Conservation (phyloP, 2,329 filamentous ascomycete genomes). For the Xylaria sp. region DNA sequence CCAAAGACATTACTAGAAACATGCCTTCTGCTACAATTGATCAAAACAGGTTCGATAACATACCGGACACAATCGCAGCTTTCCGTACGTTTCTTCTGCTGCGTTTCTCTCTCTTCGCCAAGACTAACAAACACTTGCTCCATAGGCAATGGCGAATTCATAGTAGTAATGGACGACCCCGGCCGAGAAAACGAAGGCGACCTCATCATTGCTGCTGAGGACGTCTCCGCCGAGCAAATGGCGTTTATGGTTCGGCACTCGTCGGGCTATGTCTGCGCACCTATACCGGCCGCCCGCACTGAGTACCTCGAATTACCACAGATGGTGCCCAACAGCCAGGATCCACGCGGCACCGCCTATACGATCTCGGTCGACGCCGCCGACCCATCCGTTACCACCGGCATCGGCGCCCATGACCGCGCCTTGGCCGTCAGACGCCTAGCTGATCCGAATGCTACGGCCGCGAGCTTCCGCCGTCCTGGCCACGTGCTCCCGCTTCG, state of each 20-base stretch:
- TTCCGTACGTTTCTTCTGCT: constrained; percentile 62
- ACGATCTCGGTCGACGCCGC: constrained; percentile 87
- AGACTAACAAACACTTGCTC: constrained; percentile 30
- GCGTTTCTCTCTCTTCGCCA: neutral
- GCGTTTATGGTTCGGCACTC: constrained; percentile 95
- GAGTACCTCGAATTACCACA: constrained; percentile 80
- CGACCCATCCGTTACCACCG: constrained; percentile 79
- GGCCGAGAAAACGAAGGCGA: constrained; percentile 98
- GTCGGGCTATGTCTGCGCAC: constrained; percentile 91
- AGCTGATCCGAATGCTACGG: constrained; percentile 69
- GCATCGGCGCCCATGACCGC: constrained; percentile 90
- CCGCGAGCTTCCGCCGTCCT: constrained; percentile 77
- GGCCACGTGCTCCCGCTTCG: constrained; percentile 91
- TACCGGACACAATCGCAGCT: constrained; percentile 71
- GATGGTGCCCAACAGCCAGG: constrained; percentile 81
- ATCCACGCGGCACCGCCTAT: constrained; percentile 92
- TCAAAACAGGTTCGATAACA: constrained; percentile 68
- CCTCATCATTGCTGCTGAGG: constrained; percentile 90
- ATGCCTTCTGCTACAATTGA: constrained; percentile 65
- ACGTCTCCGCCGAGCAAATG: constrained; percentile 88
- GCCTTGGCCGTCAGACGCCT: constrained; percentile 82
- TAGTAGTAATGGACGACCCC: constrained; percentile 93
- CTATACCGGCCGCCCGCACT: constrained; percentile 76
- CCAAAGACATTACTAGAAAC: constrained; percentile 2
- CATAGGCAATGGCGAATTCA: constrained; percentile 83